Conservation (phyloP, 1,284 basidiomycete species). For the Fomitopsis palustris region DNA sequence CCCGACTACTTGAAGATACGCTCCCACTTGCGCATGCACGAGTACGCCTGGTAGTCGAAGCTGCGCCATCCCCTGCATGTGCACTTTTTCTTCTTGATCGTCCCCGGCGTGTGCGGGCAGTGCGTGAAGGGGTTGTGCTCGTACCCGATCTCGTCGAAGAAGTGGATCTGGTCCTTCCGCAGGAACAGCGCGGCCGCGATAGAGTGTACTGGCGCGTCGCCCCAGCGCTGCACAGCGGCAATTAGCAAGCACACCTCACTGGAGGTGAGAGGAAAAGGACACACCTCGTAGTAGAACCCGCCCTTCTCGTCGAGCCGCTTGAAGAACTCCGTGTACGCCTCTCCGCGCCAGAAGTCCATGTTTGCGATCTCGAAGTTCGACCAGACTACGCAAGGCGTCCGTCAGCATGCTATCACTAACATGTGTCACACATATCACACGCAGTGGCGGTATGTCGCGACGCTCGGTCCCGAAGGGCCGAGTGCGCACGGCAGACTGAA, state of each 20-base stretch:
- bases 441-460: neutral
- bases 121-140: conserved; percentile 48
- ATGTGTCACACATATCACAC: neutral
- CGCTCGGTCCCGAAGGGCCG: neutral
- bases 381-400: conserved; percentile 47
- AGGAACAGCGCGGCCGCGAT: conserved; percentile 69
- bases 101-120: conserved; percentile 41
- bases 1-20: conserved; percentile 10
- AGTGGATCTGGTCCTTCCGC: conserved; percentile 60
- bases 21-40: conserved; percentile 48
- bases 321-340: conserved; percentile 73
- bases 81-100: conserved; percentile 43
- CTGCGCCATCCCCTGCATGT: conserved; percentile 36
- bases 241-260: no score
- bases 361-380: conserved; percentile 78
- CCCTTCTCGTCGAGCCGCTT: conserved; percentile 67
- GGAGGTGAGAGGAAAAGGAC: conserved; percentile 13
- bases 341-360: conserved; percentile 55
- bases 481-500: no score
- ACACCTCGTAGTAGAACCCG: conserved; percentile 76
- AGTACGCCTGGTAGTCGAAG: conserved; percentile 50
- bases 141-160: conserved; percentile 64
- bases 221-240: conserved; percentile 52
- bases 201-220: conserved; percentile 79
- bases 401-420: neutral